phyloP scores from a whole-genome alignment of 495 filamentous ascomycete species.

The Daldinia childiae region DNA sequence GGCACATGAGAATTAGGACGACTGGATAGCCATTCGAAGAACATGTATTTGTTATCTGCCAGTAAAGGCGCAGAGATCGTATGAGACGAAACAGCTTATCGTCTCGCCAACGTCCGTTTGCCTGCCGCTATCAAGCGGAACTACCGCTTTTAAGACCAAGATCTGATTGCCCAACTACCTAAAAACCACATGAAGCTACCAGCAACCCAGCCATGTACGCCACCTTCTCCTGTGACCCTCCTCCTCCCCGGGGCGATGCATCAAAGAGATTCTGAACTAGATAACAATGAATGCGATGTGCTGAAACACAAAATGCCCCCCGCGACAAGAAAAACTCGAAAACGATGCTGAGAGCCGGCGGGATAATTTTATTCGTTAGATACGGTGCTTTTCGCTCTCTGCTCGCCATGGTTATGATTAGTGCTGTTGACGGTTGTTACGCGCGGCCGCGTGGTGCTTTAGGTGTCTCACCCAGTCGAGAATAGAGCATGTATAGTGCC shows the following conservation, averaged over 20 bases:
- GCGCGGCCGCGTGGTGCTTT: conserved; percentile 28
- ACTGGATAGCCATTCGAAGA: background rate
- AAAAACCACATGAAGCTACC: conserved; percentile 12
- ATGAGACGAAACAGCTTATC: background rate
- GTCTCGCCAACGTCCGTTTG: background rate
- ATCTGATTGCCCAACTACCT: conserved; percentile 11
- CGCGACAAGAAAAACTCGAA: conserved; percentile 2
- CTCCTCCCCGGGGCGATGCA: conserved; percentile 8
- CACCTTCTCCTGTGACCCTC: conserved; percentile 28
- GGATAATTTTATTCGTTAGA: conserved; percentile 36
- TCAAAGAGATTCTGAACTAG: conserved; percentile 14
- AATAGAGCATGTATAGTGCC: conserved; percentile 99
- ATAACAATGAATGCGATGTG: conserved; percentile 29
- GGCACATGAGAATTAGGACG: background rate
- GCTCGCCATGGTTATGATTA: conserved; percentile 30
- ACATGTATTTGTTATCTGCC: background rate
- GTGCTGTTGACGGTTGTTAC: conserved; percentile 11
- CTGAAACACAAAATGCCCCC: conserved; percentile 12
- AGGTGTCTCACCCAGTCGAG: conserved; percentile 82
- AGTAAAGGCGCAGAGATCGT: background rate
- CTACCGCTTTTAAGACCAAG: background rate
- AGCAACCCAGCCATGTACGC: conserved; percentile 26
- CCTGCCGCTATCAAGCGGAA: background rate
- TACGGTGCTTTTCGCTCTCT: conserved; percentile 60
- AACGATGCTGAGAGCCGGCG: background rate